These are phyloP conservation scores for Scorias spongiosa DNA, from an alignment of 2,329 filamentous ascomycete species.

Conservation along the genomic window DNA sequence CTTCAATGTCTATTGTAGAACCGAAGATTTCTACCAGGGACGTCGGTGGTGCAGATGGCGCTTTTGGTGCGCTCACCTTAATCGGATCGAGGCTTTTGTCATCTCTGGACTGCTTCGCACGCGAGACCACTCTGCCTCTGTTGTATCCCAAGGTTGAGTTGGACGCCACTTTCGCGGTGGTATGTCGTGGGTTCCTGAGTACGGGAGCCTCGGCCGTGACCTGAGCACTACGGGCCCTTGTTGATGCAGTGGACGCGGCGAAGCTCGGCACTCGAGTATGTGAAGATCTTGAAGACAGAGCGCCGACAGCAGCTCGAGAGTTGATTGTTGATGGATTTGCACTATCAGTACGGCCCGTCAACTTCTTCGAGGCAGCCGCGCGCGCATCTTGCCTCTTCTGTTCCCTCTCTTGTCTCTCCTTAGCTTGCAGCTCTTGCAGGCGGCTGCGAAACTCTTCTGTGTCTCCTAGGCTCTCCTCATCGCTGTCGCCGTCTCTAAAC, in stretches of 20 bases:
- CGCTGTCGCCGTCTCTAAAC: slow-evolving; percentile 50
- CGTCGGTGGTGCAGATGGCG: slow-evolving; percentile 1
- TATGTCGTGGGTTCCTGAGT: slow-evolving; percentile 34
- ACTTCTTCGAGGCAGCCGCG: background rate
- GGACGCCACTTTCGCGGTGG: slow-evolving; percentile 51
- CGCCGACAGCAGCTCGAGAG: slow-evolving; percentile 35
- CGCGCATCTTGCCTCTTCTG: slow-evolving; percentile 8
- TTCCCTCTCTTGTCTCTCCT: slow-evolving; percentile 25
- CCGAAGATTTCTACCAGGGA: slow-evolving; percentile 13
- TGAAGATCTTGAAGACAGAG: slow-evolving; percentile 21
- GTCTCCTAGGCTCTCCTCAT: slow-evolving; percentile 44
- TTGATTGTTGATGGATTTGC: slow-evolving; percentile 33
- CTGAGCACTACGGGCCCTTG: slow-evolving; percentile 30
- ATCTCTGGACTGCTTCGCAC: slow-evolving; percentile 9
- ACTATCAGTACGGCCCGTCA: background rate
- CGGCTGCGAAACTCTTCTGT: slow-evolving; percentile 40
- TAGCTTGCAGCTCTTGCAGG: slow-evolving; percentile 7
- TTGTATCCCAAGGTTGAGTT: slow-evolving; percentile 74
- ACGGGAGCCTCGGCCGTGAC: slow-evolving; percentile 20
- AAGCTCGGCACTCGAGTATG: slow-evolving; percentile 22
- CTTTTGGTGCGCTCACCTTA: slow-evolving; percentile 3
- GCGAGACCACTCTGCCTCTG: slow-evolving; percentile 49
- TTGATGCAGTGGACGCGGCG: slow-evolving; percentile 23
- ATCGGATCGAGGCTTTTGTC: slow-evolving; percentile 1
- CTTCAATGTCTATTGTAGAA: slow-evolving; percentile 5